Evolutionary conservation across 1,139 yeast genomes (phyloP).

Genomic region (Yamadazyma songkhlaensis): DNA sequence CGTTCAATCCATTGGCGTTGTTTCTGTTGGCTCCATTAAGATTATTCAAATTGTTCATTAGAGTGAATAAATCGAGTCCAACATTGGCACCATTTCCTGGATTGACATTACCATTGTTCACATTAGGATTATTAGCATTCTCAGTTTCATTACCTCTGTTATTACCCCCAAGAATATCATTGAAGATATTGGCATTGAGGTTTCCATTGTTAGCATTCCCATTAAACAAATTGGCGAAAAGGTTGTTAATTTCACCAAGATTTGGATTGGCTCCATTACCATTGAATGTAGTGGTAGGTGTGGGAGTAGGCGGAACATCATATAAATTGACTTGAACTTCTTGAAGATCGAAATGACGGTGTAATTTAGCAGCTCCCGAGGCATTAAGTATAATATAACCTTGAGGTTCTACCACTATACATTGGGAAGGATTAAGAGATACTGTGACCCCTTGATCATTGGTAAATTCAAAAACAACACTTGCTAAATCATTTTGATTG

Average conservation of each 20-base stretch:
- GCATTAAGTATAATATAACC: slow-evolving; percentile 41
- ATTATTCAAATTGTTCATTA: not conserved
- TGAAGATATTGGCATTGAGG: too few relatives aligned
- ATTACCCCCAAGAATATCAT: not conserved
- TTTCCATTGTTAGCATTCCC: too few relatives aligned
- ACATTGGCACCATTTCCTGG: not conserved
- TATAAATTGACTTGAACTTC: slow-evolving; percentile 19
- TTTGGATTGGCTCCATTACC: too few relatives aligned
- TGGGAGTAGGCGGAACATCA: slow-evolving; percentile 2
- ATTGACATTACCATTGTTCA: not conserved
- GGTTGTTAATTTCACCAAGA: too few relatives aligned
- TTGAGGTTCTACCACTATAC: slow-evolving; percentile 38
- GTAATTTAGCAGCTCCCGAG: slow-evolving; percentile 31
- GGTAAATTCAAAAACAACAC: slow-evolving; percentile 21
- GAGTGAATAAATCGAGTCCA: not conserved
- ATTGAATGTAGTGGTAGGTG: not conserved
- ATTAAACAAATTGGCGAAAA: too few relatives aligned
- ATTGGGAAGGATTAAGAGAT: slow-evolving; percentile 35
- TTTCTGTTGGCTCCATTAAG: too few relatives aligned
- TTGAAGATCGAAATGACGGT: slow-evolving; percentile 19
- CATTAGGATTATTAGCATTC: too few relatives aligned
- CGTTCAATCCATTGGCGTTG: too few relatives aligned
- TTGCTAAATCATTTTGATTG: slow-evolving; percentile 22
- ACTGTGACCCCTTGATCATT: slow-evolving; percentile 16
- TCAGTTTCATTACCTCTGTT: not conserved